These are phyloP conservation scores for Talaromyces sp. DNA, from an alignment of 2,329 filamentous ascomycete species.

Conservation along the genomic window DNA sequence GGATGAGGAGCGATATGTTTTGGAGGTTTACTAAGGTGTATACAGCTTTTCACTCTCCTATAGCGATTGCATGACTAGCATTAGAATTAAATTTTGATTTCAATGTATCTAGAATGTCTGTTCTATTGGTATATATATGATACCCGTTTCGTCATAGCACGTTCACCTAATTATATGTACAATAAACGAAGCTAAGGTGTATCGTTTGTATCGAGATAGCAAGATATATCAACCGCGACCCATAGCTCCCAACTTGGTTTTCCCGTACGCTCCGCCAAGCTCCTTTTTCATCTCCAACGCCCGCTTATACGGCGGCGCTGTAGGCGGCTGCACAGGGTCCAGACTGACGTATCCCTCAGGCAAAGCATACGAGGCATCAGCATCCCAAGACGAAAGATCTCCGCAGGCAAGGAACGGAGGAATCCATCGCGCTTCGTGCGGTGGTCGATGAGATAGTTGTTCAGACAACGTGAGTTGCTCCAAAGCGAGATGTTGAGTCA, in stretches of 20 bases:
- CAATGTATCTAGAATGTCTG: neutral
- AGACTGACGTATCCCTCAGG: constrained; percentile 82
- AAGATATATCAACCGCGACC: constrained; percentile 21
- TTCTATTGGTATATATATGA: constrained; percentile 3
- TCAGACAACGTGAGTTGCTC: constrained; percentile 42
- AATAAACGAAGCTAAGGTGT: neutral
- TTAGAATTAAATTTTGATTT: constrained; percentile 7
- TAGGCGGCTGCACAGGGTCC: constrained; percentile 91
- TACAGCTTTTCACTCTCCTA: no score
- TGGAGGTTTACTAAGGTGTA: constrained; percentile 79
- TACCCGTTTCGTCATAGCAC: neutral
- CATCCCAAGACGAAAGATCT: constrained; percentile 90
- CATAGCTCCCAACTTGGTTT: constrained; percentile 51
- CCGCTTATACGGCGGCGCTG: constrained; percentile 88
- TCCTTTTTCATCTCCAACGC: constrained; percentile 79
- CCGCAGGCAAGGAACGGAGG: constrained; percentile 96
- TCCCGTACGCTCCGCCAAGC: constrained; percentile 72
- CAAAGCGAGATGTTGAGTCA: constrained; percentile 29
- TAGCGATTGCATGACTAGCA: constrained; percentile 4
- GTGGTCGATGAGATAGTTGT: constrained; percentile 25
- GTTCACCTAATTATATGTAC: neutral
- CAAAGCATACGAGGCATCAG: constrained; percentile 87
- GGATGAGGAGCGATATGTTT: constrained; percentile 88
- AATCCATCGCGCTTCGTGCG: constrained; percentile 67
- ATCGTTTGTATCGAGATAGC: neutral